Percentiles rank a stretch among this genome's conserved stretches.
These are phyloP conservation scores for Geoglossum glabrum DNA, from an alignment of 495 filamentous ascomycete genomes.

Conservation along the genomic window DNA sequence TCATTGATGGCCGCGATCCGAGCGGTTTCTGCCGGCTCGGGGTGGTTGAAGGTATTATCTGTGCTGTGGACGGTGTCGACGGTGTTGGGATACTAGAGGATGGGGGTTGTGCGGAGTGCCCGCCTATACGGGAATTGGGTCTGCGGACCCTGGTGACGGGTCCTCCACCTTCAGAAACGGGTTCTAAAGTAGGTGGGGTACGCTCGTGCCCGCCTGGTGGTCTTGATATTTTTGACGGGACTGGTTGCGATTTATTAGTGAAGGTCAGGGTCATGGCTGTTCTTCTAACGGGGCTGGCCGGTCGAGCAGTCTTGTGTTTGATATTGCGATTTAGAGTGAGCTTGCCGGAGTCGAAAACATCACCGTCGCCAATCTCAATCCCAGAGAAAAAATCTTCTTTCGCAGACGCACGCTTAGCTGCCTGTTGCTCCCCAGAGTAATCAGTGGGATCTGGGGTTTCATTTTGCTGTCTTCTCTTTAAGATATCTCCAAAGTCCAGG, in stretches of 20 bases:
- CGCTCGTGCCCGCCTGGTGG: conserved; percentile 41
- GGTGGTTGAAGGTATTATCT: conserved; percentile 24
- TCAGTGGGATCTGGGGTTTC: conserved; percentile 11
- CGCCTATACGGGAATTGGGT: conserved; percentile 39
- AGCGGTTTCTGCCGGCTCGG: conserved; percentile 34
- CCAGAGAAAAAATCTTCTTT: conserved; percentile 75
- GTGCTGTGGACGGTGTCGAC: conserved; percentile 21
- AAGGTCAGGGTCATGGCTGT: conserved; percentile 69
- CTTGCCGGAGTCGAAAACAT: conserved; percentile 60
- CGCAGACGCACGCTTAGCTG: conserved; percentile 16
- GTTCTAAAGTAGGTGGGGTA: conserved; percentile 60
- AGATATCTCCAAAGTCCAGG: conserved; percentile 53
- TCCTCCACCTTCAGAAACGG: conserved; percentile 78
- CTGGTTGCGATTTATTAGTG: conserved; percentile 43
- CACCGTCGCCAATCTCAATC: conserved; percentile 68
- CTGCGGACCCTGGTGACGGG: conserved; percentile 37
- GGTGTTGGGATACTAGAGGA: conserved; percentile 40
- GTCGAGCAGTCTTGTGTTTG: conserved; percentile 58
- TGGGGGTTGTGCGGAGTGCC: conserved; percentile 47
- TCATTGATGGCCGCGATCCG: conserved; percentile 33
- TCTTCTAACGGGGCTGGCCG: conserved; percentile 35
- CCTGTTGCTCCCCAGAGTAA: conserved; percentile 1
- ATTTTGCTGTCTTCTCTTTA: conserved; percentile 38
- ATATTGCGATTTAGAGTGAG: conserved; percentile 82
- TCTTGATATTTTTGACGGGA: conserved; percentile 38